Conservation (phyloP, 2,329 filamentous ascomycete genomes). For the Aspergillus piperis region DNA sequence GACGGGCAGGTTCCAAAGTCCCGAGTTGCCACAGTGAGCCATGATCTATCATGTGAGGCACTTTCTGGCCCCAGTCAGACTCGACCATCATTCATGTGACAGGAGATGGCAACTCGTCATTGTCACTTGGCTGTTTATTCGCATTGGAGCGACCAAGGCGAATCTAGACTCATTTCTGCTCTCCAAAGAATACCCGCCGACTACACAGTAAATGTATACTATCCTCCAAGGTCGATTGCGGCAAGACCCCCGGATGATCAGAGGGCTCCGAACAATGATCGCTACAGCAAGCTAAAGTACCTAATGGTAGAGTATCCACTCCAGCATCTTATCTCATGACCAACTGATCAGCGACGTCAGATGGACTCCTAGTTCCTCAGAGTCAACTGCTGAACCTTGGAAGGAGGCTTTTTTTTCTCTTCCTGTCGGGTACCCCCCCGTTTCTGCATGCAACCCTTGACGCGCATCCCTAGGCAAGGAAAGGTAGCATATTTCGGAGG, state of each 20-base stretch:
- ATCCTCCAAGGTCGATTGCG: not conserved
- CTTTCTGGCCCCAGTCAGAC: not conserved
- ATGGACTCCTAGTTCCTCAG: not conserved
- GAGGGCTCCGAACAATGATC: not conserved
- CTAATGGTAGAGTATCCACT: not conserved
- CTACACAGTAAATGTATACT: not conserved
- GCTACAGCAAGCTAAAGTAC: not conserved
- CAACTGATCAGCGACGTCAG: conserved; percentile 5
- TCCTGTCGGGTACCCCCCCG: not conserved
- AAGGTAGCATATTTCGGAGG: not conserved
- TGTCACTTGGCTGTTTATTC: not conserved
- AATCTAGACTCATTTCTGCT: not conserved
- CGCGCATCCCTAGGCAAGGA: not conserved
- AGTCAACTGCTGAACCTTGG: not conserved
- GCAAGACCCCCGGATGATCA: not conserved
- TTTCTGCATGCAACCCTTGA: conserved; percentile 8
- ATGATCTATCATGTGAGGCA: conserved; percentile 16
- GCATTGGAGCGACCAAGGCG: not conserved
- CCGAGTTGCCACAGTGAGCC: conserved; percentile 6
- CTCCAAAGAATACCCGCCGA: not conserved
- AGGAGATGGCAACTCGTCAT: not conserved
- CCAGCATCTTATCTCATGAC: conserved; percentile 10
- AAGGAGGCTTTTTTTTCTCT: not conserved
- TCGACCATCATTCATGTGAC: conserved; percentile 17
- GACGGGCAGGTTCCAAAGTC: conserved; percentile 3